Conservation (phyloP, 1,284 basidiomycete genomes). For the Ceratobasidium sp. region DNA sequence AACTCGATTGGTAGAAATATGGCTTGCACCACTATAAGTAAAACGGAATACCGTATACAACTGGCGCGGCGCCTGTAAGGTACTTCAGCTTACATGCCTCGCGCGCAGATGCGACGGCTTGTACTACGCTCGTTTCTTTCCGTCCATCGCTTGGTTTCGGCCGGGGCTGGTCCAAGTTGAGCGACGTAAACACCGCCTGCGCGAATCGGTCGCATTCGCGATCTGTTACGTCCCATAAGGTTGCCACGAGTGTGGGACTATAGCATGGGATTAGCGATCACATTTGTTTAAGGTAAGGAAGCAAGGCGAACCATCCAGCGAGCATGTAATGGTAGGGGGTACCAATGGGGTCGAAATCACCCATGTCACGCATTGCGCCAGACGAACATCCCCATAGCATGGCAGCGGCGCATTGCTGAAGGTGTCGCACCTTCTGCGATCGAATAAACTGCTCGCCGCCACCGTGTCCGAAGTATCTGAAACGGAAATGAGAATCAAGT, state of each 20-base stretch:
- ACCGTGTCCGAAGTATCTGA: constrained; percentile 96
- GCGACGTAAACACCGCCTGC: constrained; percentile 82
- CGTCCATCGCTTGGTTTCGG: constrained; percentile 54
- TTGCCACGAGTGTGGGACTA: constrained; percentile 93
- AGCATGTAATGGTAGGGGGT: constrained; percentile 96
- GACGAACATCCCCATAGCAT: constrained; percentile 99
- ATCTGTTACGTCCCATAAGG: constrained; percentile 99
- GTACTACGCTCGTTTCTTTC: constrained; percentile 60
- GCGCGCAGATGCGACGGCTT: constrained; percentile 86
- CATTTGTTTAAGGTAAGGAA: background rate
- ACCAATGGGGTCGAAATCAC: constrained; percentile 92
- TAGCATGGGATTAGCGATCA: constrained; percentile 33
- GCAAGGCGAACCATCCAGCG: constrained; percentile 87
- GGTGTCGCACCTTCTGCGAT: constrained; percentile 84
- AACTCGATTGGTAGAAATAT: no score
- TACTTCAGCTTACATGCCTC: constrained; percentile 90
- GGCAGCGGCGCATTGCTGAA: constrained; percentile 87
- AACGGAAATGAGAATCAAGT: background rate
- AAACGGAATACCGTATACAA: constrained; percentile 95
- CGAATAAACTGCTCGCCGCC: constrained; percentile 96
- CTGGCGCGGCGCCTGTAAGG: constrained; percentile 94
- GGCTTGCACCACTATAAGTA: constrained; percentile 63
- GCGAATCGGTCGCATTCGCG: constrained; percentile 96
- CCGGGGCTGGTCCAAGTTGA: constrained; percentile 67
- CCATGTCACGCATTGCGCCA: constrained; percentile 88